These are phyloP conservation scores for Barbarea vulgaris DNA, from an alignment of 345 rosid species.

Conservation along the genomic window DNA sequence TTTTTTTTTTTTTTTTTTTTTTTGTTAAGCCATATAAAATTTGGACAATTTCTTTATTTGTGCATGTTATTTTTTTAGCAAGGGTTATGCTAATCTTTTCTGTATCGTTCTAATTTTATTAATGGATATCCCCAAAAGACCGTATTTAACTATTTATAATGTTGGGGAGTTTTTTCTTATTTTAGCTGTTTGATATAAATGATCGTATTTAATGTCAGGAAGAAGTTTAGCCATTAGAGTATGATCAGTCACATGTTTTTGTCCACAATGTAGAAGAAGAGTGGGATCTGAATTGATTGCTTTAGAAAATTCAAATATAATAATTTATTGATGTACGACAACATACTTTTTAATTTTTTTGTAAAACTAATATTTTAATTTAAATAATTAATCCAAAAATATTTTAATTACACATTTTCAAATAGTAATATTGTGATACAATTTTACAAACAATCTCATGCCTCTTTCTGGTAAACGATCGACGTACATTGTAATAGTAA, in stretches of 20 bases:
- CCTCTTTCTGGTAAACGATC: background rate
- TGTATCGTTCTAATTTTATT: too few species aligned
- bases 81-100: too few species aligned
- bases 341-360: background rate
- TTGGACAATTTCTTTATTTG: too few species aligned
- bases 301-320: background rate
- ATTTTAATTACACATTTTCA: background rate
- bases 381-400: background rate
- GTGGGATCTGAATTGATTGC: background rate
- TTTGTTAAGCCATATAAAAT: too few species aligned
- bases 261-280: background rate
- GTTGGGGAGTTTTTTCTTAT: too few species aligned
- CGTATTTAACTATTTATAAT: too few species aligned
- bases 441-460: background rate
- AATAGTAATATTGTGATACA: background rate
- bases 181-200: slow-evolving; percentile 1
- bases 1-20: too few species aligned
- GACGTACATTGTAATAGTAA: background rate
- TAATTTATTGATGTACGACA: background rate
- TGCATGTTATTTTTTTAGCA: too few species aligned
- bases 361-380: background rate
- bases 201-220: background rate
- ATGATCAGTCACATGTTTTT: background rate
- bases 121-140: too few species aligned
- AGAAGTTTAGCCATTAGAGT: background rate